Percentiles rank a stretch among this genome's conserved stretches.
Conservation (phyloP, 129 eudicot species). For the Flaveria brownii region DNA sequence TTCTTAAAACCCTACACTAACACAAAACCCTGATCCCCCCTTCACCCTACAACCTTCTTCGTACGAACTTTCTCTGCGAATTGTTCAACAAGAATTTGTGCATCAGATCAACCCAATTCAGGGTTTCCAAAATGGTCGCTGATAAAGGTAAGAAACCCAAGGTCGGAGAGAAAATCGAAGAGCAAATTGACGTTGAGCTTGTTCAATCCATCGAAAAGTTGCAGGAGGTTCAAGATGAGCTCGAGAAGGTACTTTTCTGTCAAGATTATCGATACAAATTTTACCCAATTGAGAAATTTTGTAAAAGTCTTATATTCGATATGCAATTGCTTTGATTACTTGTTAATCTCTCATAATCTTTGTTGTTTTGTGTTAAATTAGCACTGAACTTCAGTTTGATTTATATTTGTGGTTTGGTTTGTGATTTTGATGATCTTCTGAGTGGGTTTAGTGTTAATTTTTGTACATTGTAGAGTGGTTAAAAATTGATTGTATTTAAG, state of each 20-base stretch:
- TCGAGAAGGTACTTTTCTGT: slow-evolving; percentile 55
- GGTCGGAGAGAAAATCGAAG: slow-evolving; percentile 50
- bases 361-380: too few relatives aligned
- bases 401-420: background rate
- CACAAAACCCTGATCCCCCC: background rate
- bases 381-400: background rate
- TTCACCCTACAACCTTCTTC: background rate
- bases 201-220: slow-evolving; percentile 67
- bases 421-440: background rate
- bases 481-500: too few relatives aligned
- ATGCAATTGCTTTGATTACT: background rate
- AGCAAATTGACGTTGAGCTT: slow-evolving; percentile 60
- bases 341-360: too few relatives aligned
- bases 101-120: background rate
- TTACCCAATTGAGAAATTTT: background rate
- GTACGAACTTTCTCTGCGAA: background rate
- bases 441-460: too few relatives aligned
- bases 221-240: slow-evolving; percentile 86
- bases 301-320: background rate
- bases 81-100: background rate
- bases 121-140: slow-evolving; percentile 49
- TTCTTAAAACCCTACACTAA: slow-evolving; percentile 14
- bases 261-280: background rate
- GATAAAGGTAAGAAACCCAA: slow-evolving; percentile 82
- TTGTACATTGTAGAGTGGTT: too few relatives aligned